Percentiles rank a stretch among this genome's conserved stretches.
These are phyloP conservation scores for Collybia mongolica DNA, from an alignment of 768 basidiomycete species.

Conservation along the genomic window DNA sequence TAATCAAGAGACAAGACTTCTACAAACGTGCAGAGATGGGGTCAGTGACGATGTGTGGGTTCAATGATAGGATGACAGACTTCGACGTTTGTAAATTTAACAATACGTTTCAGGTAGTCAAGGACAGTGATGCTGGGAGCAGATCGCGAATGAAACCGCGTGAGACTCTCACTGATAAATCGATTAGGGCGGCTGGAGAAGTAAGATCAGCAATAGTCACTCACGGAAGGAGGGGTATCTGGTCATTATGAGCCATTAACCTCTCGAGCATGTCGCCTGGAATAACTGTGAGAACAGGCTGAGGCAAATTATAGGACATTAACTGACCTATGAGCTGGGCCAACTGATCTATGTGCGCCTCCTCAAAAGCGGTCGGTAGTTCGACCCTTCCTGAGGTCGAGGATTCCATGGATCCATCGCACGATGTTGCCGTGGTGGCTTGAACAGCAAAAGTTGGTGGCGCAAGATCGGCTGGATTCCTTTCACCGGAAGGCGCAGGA, in stretches of 20 bases:
- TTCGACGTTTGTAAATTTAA: conserved; percentile 95
- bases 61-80: conserved; percentile 39
- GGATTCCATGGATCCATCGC: conserved; percentile 86
- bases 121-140: conserved; percentile 84
- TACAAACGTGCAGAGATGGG: conserved; percentile 24
- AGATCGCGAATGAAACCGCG: conserved; percentile 94
- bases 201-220: conserved; percentile 25
- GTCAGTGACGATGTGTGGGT: conserved; percentile 7
- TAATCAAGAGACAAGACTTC: conserved; percentile 80
- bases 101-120: conserved; percentile 93
- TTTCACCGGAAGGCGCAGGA: conserved; percentile 20
- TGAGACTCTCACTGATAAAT: conserved; percentile 73
- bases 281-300: conserved; percentile 15
- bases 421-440: conserved; percentile 37
- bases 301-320: conserved; percentile 17
- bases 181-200: conserved; percentile 11
- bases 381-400: conserved; percentile 64
- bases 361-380: conserved; percentile 83
- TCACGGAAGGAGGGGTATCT: conserved; percentile 85
- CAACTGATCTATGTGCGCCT: conserved; percentile 79
- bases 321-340: conserved; percentile 80
- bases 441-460: conserved; percentile 3
- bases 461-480: conserved; percentile 4
- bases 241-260: conserved; percentile 94
- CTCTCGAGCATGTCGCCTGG: conserved; percentile 95